Conservation (phyloP, 352 stramenopile species). For the Phytophthora fragariae region DNA sequence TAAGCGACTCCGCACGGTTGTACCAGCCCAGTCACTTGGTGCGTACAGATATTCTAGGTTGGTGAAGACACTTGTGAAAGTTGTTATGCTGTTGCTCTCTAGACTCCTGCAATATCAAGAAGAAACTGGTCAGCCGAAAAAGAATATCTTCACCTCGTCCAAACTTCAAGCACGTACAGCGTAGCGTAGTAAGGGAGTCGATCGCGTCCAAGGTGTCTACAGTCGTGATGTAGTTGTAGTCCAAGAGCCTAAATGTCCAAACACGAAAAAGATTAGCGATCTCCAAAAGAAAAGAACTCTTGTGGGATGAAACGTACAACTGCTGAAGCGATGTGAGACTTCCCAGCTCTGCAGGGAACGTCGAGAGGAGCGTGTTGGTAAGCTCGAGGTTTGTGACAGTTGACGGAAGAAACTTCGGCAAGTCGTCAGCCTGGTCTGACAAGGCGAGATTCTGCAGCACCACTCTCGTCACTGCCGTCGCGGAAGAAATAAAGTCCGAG, state of each 20-base stretch:
- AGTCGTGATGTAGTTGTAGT: conserved; percentile 43
- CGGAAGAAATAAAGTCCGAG: conserved; percentile 29
- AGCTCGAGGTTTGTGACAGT: conserved; percentile 36
- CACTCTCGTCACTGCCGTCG: conserved; percentile 32
- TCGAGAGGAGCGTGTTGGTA: conserved; percentile 34
- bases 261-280: neutral
- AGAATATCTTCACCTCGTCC: neutral
- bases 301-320: conserved; percentile 24
- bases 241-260: conserved; percentile 31
- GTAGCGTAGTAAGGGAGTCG: conserved; percentile 32
- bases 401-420: conserved; percentile 32
- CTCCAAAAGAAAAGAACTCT: conserved; percentile 6
- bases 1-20: neutral
- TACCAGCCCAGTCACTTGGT: too few species aligned
- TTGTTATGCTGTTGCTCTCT: conserved; percentile 59
- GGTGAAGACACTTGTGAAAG: conserved; percentile 56
- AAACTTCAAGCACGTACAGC: conserved; percentile 22
- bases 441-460: conserved; percentile 44
- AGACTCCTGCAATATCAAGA: conserved; percentile 38
- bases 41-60: conserved; percentile 55
- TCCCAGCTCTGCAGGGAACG: conserved; percentile 34
- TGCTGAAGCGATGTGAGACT: conserved; percentile 23
- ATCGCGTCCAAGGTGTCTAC: conserved; percentile 30
- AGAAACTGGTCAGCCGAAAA: neutral
- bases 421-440: conserved; percentile 20